Base-by-base conservation (phyloP, 768 basidiomycete species). In the Mycena filopes region DNA sequence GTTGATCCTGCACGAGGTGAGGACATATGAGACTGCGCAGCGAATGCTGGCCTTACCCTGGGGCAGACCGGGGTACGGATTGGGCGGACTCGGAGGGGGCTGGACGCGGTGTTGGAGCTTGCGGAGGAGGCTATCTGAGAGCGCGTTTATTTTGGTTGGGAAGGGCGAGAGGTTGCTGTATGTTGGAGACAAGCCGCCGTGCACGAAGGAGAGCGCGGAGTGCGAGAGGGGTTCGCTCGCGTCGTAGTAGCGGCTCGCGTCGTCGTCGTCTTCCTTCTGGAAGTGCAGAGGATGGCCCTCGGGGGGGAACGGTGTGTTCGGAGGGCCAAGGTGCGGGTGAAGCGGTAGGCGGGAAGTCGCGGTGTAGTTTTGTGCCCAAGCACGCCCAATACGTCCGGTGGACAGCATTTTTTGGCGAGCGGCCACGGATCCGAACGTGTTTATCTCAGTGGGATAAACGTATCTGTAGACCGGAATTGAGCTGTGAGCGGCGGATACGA, bases 201-300 rank as follows among this genome's bases (percentile, higher is more conserved):
- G 98, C 2, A 97, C 93, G 76, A 98, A 98, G 1, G 95, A 94
- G 29, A 96, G 79, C 1, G 95, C 94, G 0, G 92, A 84, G 75
- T 91, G 92, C 0, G 91, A 90, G 56, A 95, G 82, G 8, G 87
- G 84, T 2, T 82, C 74, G 69, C 74, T 60, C 63, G 77, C 29
- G 73, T 83, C 66, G 74, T 77, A 70, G 51, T 74, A 73, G 23
- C 71, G 60, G 66, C 58, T 58, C 47, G 68, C 68, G 33, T 70
- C 59, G 29, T 66, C 65, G 42, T 69, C 70, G 23, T 60, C 55
- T 1, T 72, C 79, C 42, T 72, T 75, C 42, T 77, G 80, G 67
- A 67, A 79, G 65, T 76, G 74, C 2, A 73, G 55, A 55, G 71
- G 63, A 65, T 69, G 62, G 56, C 76, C 66, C 72, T 75, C 55